Percentiles rank a stretch among this genome's conserved stretches.
Evolutionary conservation across 2,329 filamentous ascomycete species (phyloP).

Genomic region (Emergomyces pasteurianus): DNA sequence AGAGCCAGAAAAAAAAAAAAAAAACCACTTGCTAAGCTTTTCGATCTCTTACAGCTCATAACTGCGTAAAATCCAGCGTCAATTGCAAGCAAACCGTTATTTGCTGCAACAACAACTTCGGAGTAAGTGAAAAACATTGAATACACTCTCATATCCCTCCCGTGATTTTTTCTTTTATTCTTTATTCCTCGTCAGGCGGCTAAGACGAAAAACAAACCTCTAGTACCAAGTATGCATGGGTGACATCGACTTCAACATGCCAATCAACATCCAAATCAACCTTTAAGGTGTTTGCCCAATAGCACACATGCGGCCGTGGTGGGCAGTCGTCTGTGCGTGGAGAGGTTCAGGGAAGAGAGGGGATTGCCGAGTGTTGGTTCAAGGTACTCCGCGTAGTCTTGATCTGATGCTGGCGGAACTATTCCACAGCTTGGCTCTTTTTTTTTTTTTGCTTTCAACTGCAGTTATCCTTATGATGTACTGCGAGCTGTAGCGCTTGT

Average conservation of each 20-base stretch:
- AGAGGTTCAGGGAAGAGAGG: neutral
- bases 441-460: too few species aligned
- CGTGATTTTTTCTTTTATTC: too few species aligned
- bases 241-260: conserved; percentile 12
- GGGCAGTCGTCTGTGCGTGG: neutral
- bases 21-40: neutral
- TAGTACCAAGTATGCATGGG: conserved; percentile 12
- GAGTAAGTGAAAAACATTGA: conserved; percentile 4
- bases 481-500: too few species aligned
- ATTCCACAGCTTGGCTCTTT: neutral
- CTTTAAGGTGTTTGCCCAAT: neutral
- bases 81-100: conserved; percentile 9
- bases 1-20: too few species aligned
- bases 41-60: conserved; percentile 3
- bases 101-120: conserved; percentile 11
- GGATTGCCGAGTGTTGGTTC: neutral
- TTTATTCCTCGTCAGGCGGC: too few species aligned
- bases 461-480: too few species aligned
- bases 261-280: conserved; percentile 10
- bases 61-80: conserved; percentile 6
- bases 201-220: neutral
- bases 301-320: neutral
- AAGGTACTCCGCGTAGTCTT: too few species aligned
- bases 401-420: neutral
- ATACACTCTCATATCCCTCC: neutral